These are phyloP conservation scores for Leucocoprinus leucothites DNA, from an alignment of 768 basidiomycete species.

Conservation along the genomic window DNA sequence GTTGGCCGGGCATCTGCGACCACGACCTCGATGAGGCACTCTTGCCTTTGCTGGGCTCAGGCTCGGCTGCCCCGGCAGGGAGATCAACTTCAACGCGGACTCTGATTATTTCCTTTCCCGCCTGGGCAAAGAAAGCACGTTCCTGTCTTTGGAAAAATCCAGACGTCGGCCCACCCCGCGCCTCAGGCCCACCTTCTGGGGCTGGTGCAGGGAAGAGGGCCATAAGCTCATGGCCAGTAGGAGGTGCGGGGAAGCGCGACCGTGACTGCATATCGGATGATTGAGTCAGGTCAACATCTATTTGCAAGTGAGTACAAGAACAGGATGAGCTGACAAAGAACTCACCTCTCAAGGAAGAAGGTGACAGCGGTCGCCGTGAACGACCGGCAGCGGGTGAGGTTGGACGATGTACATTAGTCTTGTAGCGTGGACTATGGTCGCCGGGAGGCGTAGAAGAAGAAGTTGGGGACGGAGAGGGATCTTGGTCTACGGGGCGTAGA, in stretches of 20 bases:
- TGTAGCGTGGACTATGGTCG: slow-evolving; percentile 37
- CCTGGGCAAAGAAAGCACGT: slow-evolving; percentile 77
- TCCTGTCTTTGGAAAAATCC: slow-evolving; percentile 75
- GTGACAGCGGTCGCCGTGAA: slow-evolving; percentile 57
- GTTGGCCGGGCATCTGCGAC: slow-evolving; percentile 19
- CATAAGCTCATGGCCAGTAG: slow-evolving; percentile 83
- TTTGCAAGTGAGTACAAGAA: not conserved
- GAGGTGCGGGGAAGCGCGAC: slow-evolving; percentile 65
- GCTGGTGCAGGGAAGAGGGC: slow-evolving; percentile 75
- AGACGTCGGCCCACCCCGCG: slow-evolving; percentile 63
- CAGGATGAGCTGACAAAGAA: not conserved
- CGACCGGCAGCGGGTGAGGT: slow-evolving; percentile 30
- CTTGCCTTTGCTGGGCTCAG: slow-evolving; percentile 25
- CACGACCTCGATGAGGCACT: slow-evolving; percentile 20
- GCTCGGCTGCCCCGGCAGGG: slow-evolving; percentile 27
- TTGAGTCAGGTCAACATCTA: slow-evolving; percentile 65
- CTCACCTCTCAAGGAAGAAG: slow-evolving; percentile 35
- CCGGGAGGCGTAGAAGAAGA: slow-evolving; percentile 39
- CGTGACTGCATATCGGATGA: slow-evolving; percentile 45
- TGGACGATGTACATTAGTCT: slow-evolving; percentile 23
- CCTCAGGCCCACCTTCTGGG: slow-evolving; percentile 53
- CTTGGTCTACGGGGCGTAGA: slow-evolving; percentile 53
- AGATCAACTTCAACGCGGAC: slow-evolving; percentile 71
- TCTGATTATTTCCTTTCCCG: slow-evolving; percentile 74
- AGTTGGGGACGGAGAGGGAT: slow-evolving; percentile 54